These are phyloP conservation scores for Isatis tinctoria DNA, from an alignment of 345 rosid species.

Conservation along the genomic window DNA sequence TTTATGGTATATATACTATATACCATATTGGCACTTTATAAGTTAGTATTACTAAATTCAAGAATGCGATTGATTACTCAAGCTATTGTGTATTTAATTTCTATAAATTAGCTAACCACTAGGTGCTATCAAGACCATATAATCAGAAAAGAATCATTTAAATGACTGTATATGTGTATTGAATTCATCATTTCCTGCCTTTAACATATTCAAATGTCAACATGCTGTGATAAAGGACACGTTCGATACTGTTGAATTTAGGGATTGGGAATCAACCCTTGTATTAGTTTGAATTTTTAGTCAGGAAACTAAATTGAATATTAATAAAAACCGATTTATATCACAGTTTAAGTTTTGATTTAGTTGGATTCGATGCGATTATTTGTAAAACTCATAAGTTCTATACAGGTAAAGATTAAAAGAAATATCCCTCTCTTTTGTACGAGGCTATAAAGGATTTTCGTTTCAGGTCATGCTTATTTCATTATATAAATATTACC, in stretches of 20 bases:
- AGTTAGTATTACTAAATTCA: neutral
- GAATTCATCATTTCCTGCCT: neutral
- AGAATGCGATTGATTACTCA: neutral
- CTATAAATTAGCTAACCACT: neutral
- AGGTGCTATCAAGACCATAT: neutral
- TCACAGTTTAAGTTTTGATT: neutral
- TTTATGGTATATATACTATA: neutral
- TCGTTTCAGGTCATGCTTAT: neutral
- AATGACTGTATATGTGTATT: neutral
- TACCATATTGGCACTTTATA: neutral
- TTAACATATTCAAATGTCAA: slow-evolving; percentile 4
- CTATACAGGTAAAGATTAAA: neutral
- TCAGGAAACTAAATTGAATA: neutral
- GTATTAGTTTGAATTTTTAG: neutral
- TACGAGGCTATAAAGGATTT: too few relatives aligned
- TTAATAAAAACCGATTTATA: neutral
- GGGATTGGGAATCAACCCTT: neutral
- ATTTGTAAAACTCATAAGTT: neutral
- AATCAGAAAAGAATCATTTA: neutral
- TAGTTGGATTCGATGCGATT: neutral
- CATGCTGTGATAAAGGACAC: neutral
- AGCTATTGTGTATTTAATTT: neutral
- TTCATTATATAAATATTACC: neutral
- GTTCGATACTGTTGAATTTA: neutral
- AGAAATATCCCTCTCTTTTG: too few relatives aligned